A percentile compares a stretch with the other conserved stretches of the same genome.
Conservation (phyloP, 345 rosid species). For the Noccaea caerulescens region DNA sequence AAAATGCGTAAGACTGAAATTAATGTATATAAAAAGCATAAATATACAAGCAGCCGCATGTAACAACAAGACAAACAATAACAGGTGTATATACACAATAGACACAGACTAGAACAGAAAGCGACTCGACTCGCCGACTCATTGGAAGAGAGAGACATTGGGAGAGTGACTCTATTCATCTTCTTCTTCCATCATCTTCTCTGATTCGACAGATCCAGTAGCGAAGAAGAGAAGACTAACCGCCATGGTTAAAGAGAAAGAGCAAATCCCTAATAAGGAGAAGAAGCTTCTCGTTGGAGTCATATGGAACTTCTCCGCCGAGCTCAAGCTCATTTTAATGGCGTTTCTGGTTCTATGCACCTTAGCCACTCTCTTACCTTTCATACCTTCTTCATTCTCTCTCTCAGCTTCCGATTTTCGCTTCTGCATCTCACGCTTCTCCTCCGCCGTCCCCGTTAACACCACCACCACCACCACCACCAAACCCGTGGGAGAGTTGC, state of each 20-base stretch:
- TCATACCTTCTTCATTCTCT: conserved; percentile 35
- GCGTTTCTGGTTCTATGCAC: conserved; percentile 35
- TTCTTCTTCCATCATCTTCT: conserved; percentile 15
- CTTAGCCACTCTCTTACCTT: conserved; percentile 30
- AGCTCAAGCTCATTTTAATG: conserved; percentile 41
- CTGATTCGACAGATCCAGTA: conserved; percentile 28
- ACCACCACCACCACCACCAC: conserved; percentile 12
- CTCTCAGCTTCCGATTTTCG: conserved; percentile 41
- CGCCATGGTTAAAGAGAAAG: conserved; percentile 58
- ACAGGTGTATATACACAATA: conserved; percentile 34
- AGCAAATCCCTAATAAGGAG: conserved; percentile 40
- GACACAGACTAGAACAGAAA: conserved; percentile 20
- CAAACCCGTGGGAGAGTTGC: neutral
- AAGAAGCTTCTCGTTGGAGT: conserved; percentile 48
- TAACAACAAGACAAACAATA: conserved; percentile 24
- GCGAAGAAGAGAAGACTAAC: neutral
- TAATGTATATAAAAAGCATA: neutral
- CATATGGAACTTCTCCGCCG: conserved; percentile 40
- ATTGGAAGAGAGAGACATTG: conserved; percentile 19
- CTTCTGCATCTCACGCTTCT: conserved; percentile 45
- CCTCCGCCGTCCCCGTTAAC: conserved; percentile 37
- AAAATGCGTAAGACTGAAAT: neutral
- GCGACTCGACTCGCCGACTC: conserved; percentile 35
- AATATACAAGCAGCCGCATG: neutral
- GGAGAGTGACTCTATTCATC: conserved; percentile 15